Conservation (phyloP, 23 red algal species). For the Pyropia yezoensis region DNA sequence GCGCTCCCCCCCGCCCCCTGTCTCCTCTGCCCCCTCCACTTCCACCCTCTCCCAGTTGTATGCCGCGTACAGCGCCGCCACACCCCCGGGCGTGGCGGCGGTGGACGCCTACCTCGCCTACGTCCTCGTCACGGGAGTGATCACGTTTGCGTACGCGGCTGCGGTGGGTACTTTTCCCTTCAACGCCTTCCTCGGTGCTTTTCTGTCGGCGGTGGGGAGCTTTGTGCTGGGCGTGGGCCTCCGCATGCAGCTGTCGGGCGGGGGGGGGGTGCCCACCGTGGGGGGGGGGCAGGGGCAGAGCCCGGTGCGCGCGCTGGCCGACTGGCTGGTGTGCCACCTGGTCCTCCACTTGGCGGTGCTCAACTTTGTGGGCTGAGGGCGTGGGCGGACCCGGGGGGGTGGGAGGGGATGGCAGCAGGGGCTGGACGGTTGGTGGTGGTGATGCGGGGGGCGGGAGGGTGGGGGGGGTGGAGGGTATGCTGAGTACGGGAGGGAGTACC, state of each 20-base stretch:
- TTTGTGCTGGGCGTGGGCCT: slow-evolving; percentile 85
- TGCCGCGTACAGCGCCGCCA: slow-evolving; percentile 14
- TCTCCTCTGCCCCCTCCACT: not conserved
- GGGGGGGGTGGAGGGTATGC: too few relatives aligned
- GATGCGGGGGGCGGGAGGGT: too few relatives aligned
- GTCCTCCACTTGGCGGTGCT: slow-evolving; percentile 82
- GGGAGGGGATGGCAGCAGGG: too few relatives aligned
- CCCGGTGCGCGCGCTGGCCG: slow-evolving; percentile 27
- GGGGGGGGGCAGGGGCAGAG: too few relatives aligned
- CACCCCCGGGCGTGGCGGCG: slow-evolving; percentile 25
- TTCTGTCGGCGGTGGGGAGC: slow-evolving; percentile 62
- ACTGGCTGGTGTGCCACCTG: slow-evolving; percentile 85
- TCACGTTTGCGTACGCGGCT: slow-evolving; percentile 50
- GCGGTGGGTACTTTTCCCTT: slow-evolving; percentile 87
- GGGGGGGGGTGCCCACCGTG: not conserved
- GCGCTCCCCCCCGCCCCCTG: too few relatives aligned
- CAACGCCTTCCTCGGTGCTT: slow-evolving; percentile 85
- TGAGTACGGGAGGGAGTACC: too few relatives aligned
- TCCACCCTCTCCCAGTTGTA: slow-evolving; percentile 24
- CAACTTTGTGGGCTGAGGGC: slow-evolving; percentile 83
- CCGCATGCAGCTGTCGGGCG: slow-evolving; percentile 71
- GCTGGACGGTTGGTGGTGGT: too few relatives aligned
- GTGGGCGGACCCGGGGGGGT: too few relatives aligned
- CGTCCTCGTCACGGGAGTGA: slow-evolving; percentile 37
- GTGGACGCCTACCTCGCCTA: slow-evolving; percentile 70